Base-by-base conservation (phyloP, 106 monocot species). In the Dactylorhiza incarnata region DNA sequence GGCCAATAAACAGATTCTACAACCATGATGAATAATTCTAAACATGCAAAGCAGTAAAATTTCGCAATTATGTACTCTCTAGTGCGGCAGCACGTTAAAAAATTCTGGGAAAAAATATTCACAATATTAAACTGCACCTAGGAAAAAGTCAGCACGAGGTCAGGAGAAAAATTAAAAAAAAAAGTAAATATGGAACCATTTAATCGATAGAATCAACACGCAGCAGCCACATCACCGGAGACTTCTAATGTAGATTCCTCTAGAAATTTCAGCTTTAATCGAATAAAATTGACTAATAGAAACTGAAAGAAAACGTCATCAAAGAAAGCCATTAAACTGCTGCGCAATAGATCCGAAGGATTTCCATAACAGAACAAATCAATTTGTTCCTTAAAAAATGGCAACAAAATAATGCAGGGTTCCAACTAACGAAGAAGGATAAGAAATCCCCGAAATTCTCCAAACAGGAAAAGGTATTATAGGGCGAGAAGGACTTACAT, bases 401-500 rank as follows among this genome's bases (percentile, higher is more conserved):
- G 6, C 5, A 54, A n/a, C 14, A 22, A 22, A 20, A 7, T 20
- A 59, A 59, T 59, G 20, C 20, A 5, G 20, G n/a, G n/a, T 20
- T 59, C 58, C 58, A 20, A 59, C 58, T 20, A n/a, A 59, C 37
- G 37, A 37, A 37, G 37, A 37, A 37, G 37, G 37, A 37, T 37
- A 59, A 6, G 9, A 20, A 54, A 59, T 6, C 5, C 58, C 58
- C 58, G 8, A 59, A 58, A 29, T 37, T 37, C 5, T 24, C 66
- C 14, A 26, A 66, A 66, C 66, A 43, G 66, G 5, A 8, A 66
- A 37, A 66, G 66, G 66, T 20, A 76, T 0, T 62, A 7, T 16
- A 43, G 62, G 75, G 15, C 3, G 25, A 20, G 51, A 14, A 61
- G 59, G 62, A 76, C 75, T 63, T 48, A 78, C 77, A 69, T 22